Conservation (phyloP, 2,329 filamentous ascomycete genomes). For the Xylariales sp. region DNA sequence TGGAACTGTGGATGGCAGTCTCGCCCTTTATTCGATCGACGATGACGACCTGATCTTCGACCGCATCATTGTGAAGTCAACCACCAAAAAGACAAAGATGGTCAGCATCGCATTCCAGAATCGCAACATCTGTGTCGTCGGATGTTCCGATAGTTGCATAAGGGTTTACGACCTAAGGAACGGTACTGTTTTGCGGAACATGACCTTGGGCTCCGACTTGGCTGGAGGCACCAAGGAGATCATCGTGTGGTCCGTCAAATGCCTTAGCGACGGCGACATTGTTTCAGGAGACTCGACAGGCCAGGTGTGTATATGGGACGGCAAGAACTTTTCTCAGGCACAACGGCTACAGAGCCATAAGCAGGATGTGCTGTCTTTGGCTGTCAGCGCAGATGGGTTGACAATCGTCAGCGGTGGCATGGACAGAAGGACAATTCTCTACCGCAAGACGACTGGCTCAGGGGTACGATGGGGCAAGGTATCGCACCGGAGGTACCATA, state of each 20-base stretch:
- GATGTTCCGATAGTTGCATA: conserved; percentile 93
- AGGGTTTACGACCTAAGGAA: conserved; percentile 82
- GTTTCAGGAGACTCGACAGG: conserved; percentile 94
- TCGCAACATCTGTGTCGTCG: conserved; percentile 75
- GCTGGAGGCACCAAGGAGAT: conserved; percentile 75
- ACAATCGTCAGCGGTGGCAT: conserved; percentile 87
- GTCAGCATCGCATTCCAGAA: conserved; percentile 89
- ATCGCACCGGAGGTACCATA: conserved; percentile 82
- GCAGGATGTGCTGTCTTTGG: conserved; percentile 86
- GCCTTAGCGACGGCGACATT: conserved; percentile 80
- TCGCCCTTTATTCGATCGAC: conserved; percentile 81
- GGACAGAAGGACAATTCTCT: conserved; percentile 81
- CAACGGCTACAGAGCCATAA: conserved; percentile 85
- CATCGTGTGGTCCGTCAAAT: conserved; percentile 90
- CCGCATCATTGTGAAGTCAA: conserved; percentile 67
- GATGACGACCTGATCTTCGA: conserved; percentile 80
- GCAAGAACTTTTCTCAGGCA: conserved; percentile 81
- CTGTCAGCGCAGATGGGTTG: conserved; percentile 72
- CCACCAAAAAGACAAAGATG: conserved; percentile 80
- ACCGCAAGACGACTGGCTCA: conserved; percentile 60
- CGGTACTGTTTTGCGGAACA: conserved; percentile 69
- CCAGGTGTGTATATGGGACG: conserved; percentile 89
- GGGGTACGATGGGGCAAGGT: conserved; percentile 75
- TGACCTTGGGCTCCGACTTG: conserved; percentile 79
- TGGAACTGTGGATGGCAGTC: conserved; percentile 86